Base-by-base conservation (phyloP, 495 filamentous ascomycete species). In the Recurvomyces mirabilis region DNA sequence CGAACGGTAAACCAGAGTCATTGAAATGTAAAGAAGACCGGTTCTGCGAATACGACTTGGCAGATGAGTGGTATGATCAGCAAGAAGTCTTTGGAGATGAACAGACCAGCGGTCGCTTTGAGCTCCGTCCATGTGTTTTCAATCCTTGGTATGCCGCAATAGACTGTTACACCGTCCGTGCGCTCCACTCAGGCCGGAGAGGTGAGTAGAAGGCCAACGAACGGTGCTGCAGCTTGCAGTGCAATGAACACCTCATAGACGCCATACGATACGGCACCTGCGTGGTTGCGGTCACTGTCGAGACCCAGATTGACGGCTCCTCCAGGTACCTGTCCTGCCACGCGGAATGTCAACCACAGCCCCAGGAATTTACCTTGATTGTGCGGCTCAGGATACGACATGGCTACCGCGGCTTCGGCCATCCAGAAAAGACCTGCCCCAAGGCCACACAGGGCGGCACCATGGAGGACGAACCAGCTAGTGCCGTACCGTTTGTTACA, bases 231-330 rank as follows among this genome's bases (percentile, higher is more conserved):
- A 6, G 71, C 69, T 56, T 81, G 77, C 0, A 81, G 57, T 1
- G 69, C 72, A 43, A 82, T 78, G 52, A 82, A 81, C 5, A 75
- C 58, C 18, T 74, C 52, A 43, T 74, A 79, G 0, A 78, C 74
- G 1, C 67, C 67, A 35, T 78, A 79, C 3, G 73, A 75, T 0
- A 83, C 72, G 40, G 74, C 71, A 3, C 79, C 79, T 4, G 70
- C 70, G 31, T 66, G 47, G 40, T 68, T 60, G 19, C 64, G 61
- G 23, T 73, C 48, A 9, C 64, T 66, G 56, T 83, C 80, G 14
- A 83, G 56, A 4, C 72, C 74, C 1, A 83, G 61, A 19, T 74
- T 78, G 32, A 35, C 32, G 32, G 32, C 32, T 35, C 5, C 32
- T 6, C 5, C 32, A 11, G 15, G 32, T 17, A 5, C 32, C 18